Base-by-base conservation (phyloP, 2,329 filamentous ascomycete genomes). In the Parafenestella ontariensis region DNA sequence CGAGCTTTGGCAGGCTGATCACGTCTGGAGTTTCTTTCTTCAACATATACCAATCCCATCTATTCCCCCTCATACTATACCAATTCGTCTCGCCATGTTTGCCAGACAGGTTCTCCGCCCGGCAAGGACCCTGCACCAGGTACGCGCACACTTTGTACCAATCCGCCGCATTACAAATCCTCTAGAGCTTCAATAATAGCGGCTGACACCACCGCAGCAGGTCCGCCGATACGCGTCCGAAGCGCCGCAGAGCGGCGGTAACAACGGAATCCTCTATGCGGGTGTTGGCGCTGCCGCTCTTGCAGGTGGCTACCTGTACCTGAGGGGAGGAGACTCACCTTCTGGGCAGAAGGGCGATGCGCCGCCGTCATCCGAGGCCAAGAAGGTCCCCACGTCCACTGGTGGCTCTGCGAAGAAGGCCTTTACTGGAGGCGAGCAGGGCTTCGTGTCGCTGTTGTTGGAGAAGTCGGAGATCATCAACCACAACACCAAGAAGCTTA, bases 401-500 rank as follows among this genome's bases (percentile, higher is more conserved):
- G 73, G 77, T 33, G 73, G 77, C 36, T 46, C 64, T 10, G 78
- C 73, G 52, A 82, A 82, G 73, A 75, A 77, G 61, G 81, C 83
- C 53, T 89, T 98, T 76, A 90, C 85, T 29, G 93, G 94, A 64
- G 92, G 91, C 62, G 91, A 96, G 58, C 92, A 97, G 79, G 93
- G 92, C 64, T 98, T 92, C 79, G 77, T 97, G 61, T 87, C 87
- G 59, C 84, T 98, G 65, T 88, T 90, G 79, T 83, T 98, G 52
- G 86, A 91, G 52, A 87, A 89, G 51, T 85, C 92, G 45, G 89
- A 96, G 79, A 79, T 82, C 41, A 79, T 97, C 80, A 97, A 92
- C 82, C 90, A 93, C 84, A 98, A 98, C 83, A 96, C 92, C 69
- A 98, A 98, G 87, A 88, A 86, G 69, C 83, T 98, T 74, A 88